Base-by-base conservation (phyloP, 192 early-diverging fungal genomes). In the Linnemannia hyalina region DNA sequence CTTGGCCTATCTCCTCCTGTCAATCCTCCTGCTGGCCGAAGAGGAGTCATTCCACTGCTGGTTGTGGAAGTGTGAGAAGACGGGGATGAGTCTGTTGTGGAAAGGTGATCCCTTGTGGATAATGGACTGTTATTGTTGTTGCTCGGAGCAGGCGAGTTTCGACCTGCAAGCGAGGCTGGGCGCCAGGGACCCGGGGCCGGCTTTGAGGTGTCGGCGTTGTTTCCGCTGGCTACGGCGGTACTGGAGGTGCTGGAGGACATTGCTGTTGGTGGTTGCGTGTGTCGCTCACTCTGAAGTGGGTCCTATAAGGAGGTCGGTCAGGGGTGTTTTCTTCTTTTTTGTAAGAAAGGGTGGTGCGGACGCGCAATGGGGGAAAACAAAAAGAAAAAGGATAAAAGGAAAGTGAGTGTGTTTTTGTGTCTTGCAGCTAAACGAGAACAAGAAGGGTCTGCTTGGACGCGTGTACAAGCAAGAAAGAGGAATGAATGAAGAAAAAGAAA, bases 141-240 rank as follows among this genome's bases (percentile, higher is more conserved):
- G 68, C 16, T 69, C 16, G 49, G 75, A 26, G 84, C 84, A 70
- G 84, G 79, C 32, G 80, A 86, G 54, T 60, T 86, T 23, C 84
- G 78, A 41, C 77, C 78, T 23, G 83, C 73, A 32, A 77, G 71
- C 0, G 84, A 81, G 44, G 84, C 42, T 16, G 84, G 76, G 20
- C 84, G 78, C 84, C 84, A 86, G 1, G 84, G 84, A 16, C 70
- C 80, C 6, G 78, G 60, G 22, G 47, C 54, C 3, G 78, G 38
- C 6, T 52, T 26, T 52, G 18, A 22, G 70, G 49, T 18, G 52
- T 73, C 77, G 6, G 57, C 18, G 35, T 38, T 10, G 74, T 40
- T 40, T 40, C 22, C 2, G 44, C 32, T n/a, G 74, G 70, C 3
- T 70, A 41, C 36, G 3, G 74, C 35, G 54, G n/a, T n/a, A 60